Percentiles rank a stretch among this genome's conserved stretches.
phyloP scores from a whole-genome alignment of 106 monocot genomes.

The Iris macrosiphon region DNA sequence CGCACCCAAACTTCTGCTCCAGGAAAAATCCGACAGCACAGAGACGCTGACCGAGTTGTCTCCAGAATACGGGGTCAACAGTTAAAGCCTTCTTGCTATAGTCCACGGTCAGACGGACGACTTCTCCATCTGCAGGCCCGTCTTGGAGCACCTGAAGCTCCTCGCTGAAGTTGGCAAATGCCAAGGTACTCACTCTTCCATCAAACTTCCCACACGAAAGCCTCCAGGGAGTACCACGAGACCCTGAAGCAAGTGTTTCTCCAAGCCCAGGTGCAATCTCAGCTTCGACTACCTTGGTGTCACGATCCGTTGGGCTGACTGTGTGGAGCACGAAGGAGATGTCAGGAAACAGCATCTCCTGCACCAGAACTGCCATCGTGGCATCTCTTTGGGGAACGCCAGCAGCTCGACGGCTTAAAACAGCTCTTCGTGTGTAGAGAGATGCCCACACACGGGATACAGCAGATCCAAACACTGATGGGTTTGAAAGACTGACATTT shows the following conservation, averaged over 20 bases:
- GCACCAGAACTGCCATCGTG: conserved; percentile 80
- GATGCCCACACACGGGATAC: conserved; percentile 81
- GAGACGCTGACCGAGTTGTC: conserved; percentile 69
- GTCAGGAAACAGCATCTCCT: conserved; percentile 73
- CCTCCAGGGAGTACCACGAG: conserved; percentile 91
- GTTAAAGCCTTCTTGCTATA: conserved; percentile 82
- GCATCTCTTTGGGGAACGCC: conserved; percentile 71
- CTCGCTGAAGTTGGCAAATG: conserved; percentile 92
- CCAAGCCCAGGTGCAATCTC: conserved; percentile 92
- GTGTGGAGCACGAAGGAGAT: conserved; percentile 96
- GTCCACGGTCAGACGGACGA: conserved; percentile 60
- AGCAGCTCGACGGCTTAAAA: conserved; percentile 77
- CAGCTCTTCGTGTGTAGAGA: conserved; percentile 81
- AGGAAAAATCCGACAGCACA: conserved; percentile 79
- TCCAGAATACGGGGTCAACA: conserved; percentile 50
- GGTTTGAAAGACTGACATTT: conserved; percentile 66
- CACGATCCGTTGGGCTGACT: conserved; percentile 52
- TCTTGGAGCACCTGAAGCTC: conserved; percentile 50
- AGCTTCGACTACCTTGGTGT: conserved; percentile 51
- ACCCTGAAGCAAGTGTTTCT: conserved; percentile 87
- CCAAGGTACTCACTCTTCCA: conserved; percentile 56
- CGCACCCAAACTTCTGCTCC: conserved; percentile 78
- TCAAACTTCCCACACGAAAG: conserved; percentile 65
- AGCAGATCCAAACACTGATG: conserved; percentile 44
- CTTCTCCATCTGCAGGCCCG: conserved; percentile 71